phyloP scores from a whole-genome alignment of 2,329 filamentous ascomycete species.

The Aspergillus sojae region DNA sequence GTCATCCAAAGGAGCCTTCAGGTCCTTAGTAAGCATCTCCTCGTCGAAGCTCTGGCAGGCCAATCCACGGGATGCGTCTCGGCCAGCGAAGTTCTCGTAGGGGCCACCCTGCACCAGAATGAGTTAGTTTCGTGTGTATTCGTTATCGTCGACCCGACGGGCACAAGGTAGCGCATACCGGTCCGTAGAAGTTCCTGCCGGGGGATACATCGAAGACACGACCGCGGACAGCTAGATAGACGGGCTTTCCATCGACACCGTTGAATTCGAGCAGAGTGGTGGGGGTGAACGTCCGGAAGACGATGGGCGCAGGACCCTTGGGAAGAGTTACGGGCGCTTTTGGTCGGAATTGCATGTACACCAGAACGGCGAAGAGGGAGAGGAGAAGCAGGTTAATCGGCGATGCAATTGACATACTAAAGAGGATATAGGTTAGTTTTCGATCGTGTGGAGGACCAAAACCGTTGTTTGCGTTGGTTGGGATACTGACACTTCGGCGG shows the following conservation, averaged over 20 bases:
- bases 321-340: conserved; percentile 55
- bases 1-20: conserved; percentile 79
- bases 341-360: conserved; percentile 63
- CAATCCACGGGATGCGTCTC: conserved; percentile 85
- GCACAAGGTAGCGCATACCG: conserved; percentile 43
- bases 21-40: conserved; percentile 90
- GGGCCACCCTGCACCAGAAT: conserved; percentile 66
- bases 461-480: background rate
- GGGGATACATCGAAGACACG: conserved; percentile 86
- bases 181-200: conserved; percentile 93
- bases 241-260: conserved; percentile 71
- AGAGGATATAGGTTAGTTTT: conserved; percentile 4
- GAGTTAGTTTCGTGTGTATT: conserved; percentile 11
- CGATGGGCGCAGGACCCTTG: conserved; percentile 64
- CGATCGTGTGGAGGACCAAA: background rate
- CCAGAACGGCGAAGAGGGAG: conserved; percentile 58
- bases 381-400: conserved; percentile 65
- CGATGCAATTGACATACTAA: conserved; percentile 58
- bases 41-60: conserved; percentile 92
- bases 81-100: conserved; percentile 93
- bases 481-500: conserved; percentile 41
- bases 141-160: background rate
- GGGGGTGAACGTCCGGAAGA: conserved; percentile 84
- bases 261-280: conserved; percentile 85
- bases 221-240: conserved; percentile 90